phyloP scores from a whole-genome alignment of 148 eudicot species.

The Bassia scoparia region DNA sequence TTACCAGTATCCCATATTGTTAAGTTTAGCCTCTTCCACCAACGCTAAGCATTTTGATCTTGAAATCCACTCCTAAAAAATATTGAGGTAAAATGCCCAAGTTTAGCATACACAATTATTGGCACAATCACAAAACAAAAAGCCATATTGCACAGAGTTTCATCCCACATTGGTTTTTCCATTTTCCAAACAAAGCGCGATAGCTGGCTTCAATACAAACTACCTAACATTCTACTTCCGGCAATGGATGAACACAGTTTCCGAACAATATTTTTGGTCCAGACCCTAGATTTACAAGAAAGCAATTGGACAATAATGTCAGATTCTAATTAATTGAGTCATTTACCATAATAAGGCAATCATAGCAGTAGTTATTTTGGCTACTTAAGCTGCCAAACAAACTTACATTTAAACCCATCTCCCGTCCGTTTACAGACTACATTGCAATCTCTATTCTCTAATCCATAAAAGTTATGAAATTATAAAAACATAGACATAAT shows the following conservation, averaged over 20 bases:
- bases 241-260: background rate
- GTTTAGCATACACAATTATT: background rate
- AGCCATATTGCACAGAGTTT: background rate
- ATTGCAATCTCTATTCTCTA: no score
- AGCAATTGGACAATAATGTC: background rate
- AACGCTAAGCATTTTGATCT: constrained; percentile 76
- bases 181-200: no score
- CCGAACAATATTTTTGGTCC: background rate
- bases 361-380: no score
- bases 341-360: background rate
- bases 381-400: no score
- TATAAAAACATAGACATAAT: no score
- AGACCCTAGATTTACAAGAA: background rate
- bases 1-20: constrained; percentile 98
- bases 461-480: no score
- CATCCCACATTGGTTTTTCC: background rate
- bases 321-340: background rate
- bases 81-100: background rate
- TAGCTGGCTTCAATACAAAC: background rate
- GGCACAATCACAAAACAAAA: background rate
- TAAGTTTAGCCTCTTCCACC: constrained; percentile 80
- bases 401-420: no score
- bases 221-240: background rate
- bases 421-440: no score
- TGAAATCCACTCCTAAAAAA: constrained; percentile 84